Evolutionary conservation across 495 filamentous ascomycete species (phyloP), one percentile per base, ranked within the genome.

Genomic region (Aspergillus heteromorphus): DNA sequence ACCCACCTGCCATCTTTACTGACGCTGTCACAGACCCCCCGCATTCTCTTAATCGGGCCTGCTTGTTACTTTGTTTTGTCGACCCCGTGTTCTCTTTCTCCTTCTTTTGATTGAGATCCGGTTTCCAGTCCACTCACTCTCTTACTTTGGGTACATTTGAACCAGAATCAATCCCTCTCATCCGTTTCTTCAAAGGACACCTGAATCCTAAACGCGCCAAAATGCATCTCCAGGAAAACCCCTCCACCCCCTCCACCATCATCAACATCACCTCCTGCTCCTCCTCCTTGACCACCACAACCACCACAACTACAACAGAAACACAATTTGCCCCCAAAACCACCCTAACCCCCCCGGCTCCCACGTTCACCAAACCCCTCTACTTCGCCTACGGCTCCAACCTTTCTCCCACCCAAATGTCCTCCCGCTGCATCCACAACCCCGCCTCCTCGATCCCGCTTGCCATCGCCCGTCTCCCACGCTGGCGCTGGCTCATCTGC

Each of bases 331-430:
- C 3, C 7, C 45, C 25, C 36, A 48, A 54, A 57, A 30, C 43
- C 27, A 49, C 21, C 34, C 34, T 49, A 47, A 45, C 38, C 27
- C 50, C 21, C 11, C 17, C 27, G 47, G 31, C 47, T 14, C 38
- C 51, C 18, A 36, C 61, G 51, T 54, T 52, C 66, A 36, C 64
- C 11, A 38, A n/a, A 4, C 34, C 34, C 34, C 13, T 85, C 61
- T 88, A 90, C 72, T 88, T 89, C 63, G 87, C 79, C 63, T 89
- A 88, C 68, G 87, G 86, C 61, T 83, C 78, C 53, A 91, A 91
- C 62, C 77, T 90, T 54, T 87, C 83, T 61, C 71, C 75, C 18
- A 66, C 75, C 5, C 87, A 90, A 65, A 90, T 90, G 87, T 49
- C 38, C 9, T 51, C 64, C 19, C 83, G 87, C 56, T 91, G 87